Percentiles rank a stretch among this genome's conserved stretches.
These are phyloP conservation scores for Pseudofabraea citricarpa DNA, from an alignment of 2,329 filamentous ascomycete genomes.

Conservation along the genomic window DNA sequence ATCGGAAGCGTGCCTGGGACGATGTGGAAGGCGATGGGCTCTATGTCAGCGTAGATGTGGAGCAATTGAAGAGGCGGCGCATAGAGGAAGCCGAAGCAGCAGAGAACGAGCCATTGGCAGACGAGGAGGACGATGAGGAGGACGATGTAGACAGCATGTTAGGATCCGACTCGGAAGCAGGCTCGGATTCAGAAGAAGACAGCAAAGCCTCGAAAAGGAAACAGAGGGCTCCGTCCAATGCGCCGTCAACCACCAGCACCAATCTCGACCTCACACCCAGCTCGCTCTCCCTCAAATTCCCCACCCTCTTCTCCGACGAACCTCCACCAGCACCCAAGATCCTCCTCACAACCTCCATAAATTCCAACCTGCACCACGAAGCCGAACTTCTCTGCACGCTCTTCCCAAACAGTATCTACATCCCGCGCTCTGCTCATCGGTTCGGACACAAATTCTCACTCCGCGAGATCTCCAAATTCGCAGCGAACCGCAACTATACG, in stretches of 20 bases:
- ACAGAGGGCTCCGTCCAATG: constrained; percentile 37
- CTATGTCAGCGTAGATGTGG: constrained; percentile 49
- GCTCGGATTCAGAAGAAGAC: constrained; percentile 40
- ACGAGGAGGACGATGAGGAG: constrained; percentile 40
- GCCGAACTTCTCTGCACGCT: constrained; percentile 72
- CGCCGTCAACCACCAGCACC: constrained; percentile 56
- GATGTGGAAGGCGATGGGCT: constrained; percentile 61
- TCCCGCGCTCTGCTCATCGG: constrained; percentile 77
- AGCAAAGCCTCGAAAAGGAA: constrained; percentile 31
- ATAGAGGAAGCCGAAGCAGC: constrained; percentile 44
- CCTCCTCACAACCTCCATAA: constrained; percentile 85
- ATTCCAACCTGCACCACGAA: constrained; percentile 82
- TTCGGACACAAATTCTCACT: constrained; percentile 90
- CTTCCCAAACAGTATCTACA: constrained; percentile 78
- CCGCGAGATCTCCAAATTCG: constrained; percentile 84
- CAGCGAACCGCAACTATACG: constrained; percentile 76
- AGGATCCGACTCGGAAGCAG: constrained; percentile 47
- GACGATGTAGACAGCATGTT: constrained; percentile 77
- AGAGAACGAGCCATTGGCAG: constrained; percentile 36
- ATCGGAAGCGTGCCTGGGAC: constrained; percentile 88
- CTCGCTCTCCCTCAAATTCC: constrained; percentile 56
- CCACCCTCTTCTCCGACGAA: constrained; percentile 54
- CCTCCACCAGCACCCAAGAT: constrained; percentile 70
- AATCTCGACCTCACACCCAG: constrained; percentile 60
- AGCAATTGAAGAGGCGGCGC: constrained; percentile 52